Percentiles rank a stretch among this genome's conserved stretches.
Conservation (phyloP, 305 asterid species). For the Solanum hybrid region DNA sequence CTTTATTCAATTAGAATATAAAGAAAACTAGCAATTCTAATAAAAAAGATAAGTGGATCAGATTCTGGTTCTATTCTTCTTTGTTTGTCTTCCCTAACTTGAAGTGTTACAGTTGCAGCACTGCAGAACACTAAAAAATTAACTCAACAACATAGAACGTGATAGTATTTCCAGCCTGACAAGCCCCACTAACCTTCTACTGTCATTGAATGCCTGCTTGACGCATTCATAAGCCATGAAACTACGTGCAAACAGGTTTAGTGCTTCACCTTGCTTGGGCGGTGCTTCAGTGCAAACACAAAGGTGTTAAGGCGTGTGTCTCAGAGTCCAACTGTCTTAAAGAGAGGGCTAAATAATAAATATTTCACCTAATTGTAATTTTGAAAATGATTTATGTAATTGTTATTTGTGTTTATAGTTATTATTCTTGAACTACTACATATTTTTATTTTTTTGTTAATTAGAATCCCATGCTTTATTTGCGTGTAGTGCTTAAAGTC, state of each 20-base stretch:
- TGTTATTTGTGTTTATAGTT: background rate
- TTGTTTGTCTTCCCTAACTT: background rate
- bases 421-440: background rate
- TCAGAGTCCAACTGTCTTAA: background rate
- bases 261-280: background rate
- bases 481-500: background rate
- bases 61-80: background rate
- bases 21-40: background rate
- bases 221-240: background rate
- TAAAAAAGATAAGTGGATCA: background rate
- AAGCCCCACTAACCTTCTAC: background rate
- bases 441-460: background rate
- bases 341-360: background rate
- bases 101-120: background rate
- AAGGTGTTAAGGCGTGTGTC: background rate
- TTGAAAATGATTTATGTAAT: background rate
- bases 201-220: background rate
- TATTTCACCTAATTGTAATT: background rate
- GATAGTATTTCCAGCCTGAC: background rate
- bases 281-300: background rate
- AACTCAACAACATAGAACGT: background rate
- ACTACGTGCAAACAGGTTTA: background rate
- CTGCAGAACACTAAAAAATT: background rate
- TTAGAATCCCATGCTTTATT: background rate
- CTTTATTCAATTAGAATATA: background rate